Base-by-base conservation (phyloP, 768 basidiomycete species). In the Hericium erinaceus region DNA sequence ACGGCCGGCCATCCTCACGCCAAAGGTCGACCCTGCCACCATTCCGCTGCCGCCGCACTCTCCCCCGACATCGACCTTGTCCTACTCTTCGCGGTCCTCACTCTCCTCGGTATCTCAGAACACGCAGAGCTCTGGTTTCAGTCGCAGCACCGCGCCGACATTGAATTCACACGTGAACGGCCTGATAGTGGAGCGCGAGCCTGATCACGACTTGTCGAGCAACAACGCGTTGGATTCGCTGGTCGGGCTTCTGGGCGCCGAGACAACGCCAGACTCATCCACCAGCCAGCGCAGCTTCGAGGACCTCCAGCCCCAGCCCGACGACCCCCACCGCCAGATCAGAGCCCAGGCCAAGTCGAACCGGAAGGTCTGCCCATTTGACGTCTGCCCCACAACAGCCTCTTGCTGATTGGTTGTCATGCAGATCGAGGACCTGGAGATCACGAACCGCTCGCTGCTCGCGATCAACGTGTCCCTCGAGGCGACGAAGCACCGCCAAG, bases 391-490 rank as follows among this genome's bases (percentile, higher is more conserved):
- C 20, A 48, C 18, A n/a, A 53, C 39, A 22, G 12, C 41, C 53
- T 44, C 33, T 40, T 22, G 48, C 16, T 58, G 9, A 40, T n/a
- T 16, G 8, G 11, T 33, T 28, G 15, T 59, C 1, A 95, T 24
- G 15, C 59, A 95, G 93, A 95, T 95, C 58, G 89, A 88, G 12
- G 92, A 95, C 72, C 76, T 95, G 11, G 90, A 95, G 70, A 95
- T 95, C 65, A 87, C 90, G 6, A 95, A 92, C 69, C 79, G 81
- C 38, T 95, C 92, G 1, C 77, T 95, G 16, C 77, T 95, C 49
- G 82, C 83, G 2, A 92, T 95, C 72, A 95, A 95, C 65, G 75
- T 85, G 2, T 80, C 87, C 16, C 77, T 95, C 20, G 92, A 95
- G 69, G 80, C 83, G 39, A 80, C 82, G 38, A 92, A 91, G 70